A percentile compares a stretch with the other conserved stretches of the same genome.
Evolutionary conservation across 495 filamentous ascomycete genomes (phyloP).

Genomic region (Lichina pygmaea): DNA sequence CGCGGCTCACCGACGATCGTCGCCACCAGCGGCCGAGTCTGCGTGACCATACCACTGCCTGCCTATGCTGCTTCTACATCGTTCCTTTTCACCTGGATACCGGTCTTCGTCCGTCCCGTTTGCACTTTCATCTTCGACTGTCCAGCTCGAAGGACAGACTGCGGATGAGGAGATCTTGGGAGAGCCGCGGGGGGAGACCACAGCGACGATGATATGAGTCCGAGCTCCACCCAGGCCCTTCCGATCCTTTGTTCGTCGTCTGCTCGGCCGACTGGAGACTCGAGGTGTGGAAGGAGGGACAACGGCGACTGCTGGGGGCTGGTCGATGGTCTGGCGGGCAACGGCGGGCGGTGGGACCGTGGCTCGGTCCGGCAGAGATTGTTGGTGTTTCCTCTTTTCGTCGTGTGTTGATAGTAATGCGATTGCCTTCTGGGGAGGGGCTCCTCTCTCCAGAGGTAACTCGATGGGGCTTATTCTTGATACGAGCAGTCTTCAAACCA

Average conservation of each 20-base stretch:
- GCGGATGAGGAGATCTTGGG: too few species aligned
- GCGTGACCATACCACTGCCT: too few species aligned
- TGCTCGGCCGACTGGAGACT: slow-evolving; percentile 10
- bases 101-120: background rate
- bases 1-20: slow-evolving; percentile 20
- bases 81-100: too few species aligned
- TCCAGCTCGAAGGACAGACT: background rate
- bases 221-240: slow-evolving; percentile 22
- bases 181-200: slow-evolving; percentile 15
- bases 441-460: slow-evolving; percentile 32
- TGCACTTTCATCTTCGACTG: background rate
- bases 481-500: slow-evolving; percentile 48
- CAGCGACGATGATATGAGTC: slow-evolving; percentile 75
- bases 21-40: too few species aligned
- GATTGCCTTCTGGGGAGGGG: slow-evolving; percentile 40
- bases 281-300: slow-evolving; percentile 15
- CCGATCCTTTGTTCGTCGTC: slow-evolving; percentile 8
- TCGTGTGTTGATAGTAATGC: slow-evolving; percentile 93
- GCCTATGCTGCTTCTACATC: too few species aligned
- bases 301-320: slow-evolving; percentile 11
- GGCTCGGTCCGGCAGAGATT: too few species aligned
- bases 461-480: slow-evolving; percentile 99
- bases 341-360: slow-evolving; percentile 13
- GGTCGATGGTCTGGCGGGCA: slow-evolving; percentile 12
- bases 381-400: slow-evolving; percentile 25